Percentiles rank a stretch among this genome's conserved stretches.
Conservation (phyloP, 192 early-diverging fungal species). For the Jimgerdemannia lactiflua region DNA sequence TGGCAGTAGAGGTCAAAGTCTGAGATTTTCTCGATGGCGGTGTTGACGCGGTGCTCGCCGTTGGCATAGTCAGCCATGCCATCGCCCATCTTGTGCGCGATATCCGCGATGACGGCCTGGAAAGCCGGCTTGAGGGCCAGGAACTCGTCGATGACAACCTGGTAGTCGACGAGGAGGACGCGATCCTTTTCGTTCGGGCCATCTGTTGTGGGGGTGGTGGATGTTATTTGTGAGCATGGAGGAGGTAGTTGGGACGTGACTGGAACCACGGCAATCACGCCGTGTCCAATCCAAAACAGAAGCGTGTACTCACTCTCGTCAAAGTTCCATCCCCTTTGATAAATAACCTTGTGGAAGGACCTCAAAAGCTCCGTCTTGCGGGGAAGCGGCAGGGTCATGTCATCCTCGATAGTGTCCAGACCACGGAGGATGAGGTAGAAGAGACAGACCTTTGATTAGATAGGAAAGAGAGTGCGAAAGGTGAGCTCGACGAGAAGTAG, state of each 20-base stretch:
- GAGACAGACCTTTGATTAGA: slow-evolving; percentile 70
- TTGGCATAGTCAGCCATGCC: slow-evolving; percentile 92
- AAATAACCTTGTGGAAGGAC: slow-evolving; percentile 78
- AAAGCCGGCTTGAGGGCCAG: slow-evolving; percentile 72
- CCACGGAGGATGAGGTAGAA: slow-evolving; percentile 97
- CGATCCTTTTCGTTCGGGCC: slow-evolving; percentile 96
- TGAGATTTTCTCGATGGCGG: slow-evolving; percentile 62
- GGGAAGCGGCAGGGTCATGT: slow-evolving; percentile 85
- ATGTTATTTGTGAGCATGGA: too few species aligned
- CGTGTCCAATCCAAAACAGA: too few species aligned
- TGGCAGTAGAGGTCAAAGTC: slow-evolving; percentile 98
- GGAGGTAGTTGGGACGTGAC: neutral
- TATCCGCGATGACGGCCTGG: slow-evolving; percentile 88
- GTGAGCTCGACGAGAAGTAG: neutral
- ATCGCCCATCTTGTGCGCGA: slow-evolving; percentile 87
- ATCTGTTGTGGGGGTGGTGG: slow-evolving; percentile 32
- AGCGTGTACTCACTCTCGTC: slow-evolving; percentile 53
- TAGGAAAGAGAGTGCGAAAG: neutral
- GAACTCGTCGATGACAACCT: slow-evolving; percentile 89
- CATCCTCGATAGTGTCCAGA: slow-evolving; percentile 98
- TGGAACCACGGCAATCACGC: neutral
- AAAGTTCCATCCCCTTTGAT: slow-evolving; percentile 77
- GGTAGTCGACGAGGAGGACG: slow-evolving; percentile 83
- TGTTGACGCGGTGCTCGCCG: slow-evolving; percentile 42
- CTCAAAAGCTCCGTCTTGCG: slow-evolving; percentile 77